phyloP scores from a whole-genome alignment of 2,329 filamentous ascomycete genomes.

The Rutstroemia sp. region DNA sequence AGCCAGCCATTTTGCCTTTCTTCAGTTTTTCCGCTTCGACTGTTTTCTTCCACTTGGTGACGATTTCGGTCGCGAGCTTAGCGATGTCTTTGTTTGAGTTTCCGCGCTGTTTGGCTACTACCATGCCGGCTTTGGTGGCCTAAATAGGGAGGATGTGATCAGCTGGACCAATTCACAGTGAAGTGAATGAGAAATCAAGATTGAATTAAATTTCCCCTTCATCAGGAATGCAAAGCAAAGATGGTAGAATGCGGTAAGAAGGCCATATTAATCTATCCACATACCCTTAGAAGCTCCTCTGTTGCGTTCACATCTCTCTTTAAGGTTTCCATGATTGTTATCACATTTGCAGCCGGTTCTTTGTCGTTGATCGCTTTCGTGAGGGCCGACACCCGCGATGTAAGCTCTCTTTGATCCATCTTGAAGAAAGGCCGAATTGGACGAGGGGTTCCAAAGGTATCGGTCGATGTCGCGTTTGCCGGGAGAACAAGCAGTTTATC shows the following conservation, averaged over 20 bases:
- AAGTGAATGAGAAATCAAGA: too few species aligned
- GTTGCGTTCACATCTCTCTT: slow-evolving; percentile 76
- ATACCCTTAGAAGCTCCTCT: slow-evolving; percentile 78
- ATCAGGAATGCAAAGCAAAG: not conserved
- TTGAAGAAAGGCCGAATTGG: not conserved
- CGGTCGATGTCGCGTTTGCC: too few species aligned
- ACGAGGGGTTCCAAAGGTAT: not conserved
- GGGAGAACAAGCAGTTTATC: too few species aligned
- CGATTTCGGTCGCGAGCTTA: slow-evolving; percentile 70
- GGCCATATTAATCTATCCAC: slow-evolving; percentile 25
- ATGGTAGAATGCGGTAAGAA: not conserved
- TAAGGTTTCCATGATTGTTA: slow-evolving; percentile 68
- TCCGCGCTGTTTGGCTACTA: slow-evolving; percentile 71
- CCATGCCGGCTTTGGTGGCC: slow-evolving; percentile 84
- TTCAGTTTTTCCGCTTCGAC: slow-evolving; percentile 60
- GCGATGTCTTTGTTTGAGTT: slow-evolving; percentile 79
- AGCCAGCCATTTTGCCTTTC: slow-evolving; percentile 24
- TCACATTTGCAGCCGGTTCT: slow-evolving; percentile 64
- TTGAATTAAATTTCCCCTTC: not conserved
- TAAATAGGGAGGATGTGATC: slow-evolving; percentile 26
- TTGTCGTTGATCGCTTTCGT: slow-evolving; percentile 70
- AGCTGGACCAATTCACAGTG: slow-evolving; percentile 4
- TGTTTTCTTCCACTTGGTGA: slow-evolving; percentile 78
- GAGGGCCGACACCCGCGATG: slow-evolving; percentile 45
- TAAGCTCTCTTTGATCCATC: slow-evolving; percentile 28